These are phyloP conservation scores for Phytophthora multivora DNA, from an alignment of 352 stramenopile species.

Conservation along the genomic window DNA sequence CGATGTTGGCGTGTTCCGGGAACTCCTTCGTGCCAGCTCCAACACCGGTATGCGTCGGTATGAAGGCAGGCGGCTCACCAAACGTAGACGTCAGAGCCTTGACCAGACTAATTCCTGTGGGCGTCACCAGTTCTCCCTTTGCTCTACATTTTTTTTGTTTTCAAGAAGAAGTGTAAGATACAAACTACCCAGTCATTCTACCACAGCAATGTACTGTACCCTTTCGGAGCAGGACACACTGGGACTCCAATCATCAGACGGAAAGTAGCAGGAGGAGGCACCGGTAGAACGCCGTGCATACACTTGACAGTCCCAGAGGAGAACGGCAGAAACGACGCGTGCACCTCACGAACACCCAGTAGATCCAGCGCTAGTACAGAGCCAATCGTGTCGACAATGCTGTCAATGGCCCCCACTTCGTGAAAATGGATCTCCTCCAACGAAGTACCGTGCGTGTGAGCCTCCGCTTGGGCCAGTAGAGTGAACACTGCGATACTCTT, in stretches of 20 bases:
- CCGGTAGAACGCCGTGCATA: conserved; percentile 94
- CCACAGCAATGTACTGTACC: conserved; percentile 39
- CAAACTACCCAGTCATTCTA: too few species aligned
- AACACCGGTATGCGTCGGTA: conserved; percentile 74
- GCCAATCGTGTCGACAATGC: conserved; percentile 97
- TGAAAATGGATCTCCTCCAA: conserved; percentile 97
- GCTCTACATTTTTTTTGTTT: conserved; percentile 51
- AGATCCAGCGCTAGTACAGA: conserved; percentile 93
- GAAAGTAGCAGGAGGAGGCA: conserved; percentile 95
- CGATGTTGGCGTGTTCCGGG: conserved; percentile 87
- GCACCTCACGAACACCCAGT: conserved; percentile 90
- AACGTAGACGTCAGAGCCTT: conserved; percentile 84
- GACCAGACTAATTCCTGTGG: conserved; percentile 95
- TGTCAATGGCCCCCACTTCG: conserved; percentile 97
- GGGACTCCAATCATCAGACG: conserved; percentile 94
- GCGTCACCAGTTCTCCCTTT: conserved; percentile 95
- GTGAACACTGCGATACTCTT: conserved; percentile 93
- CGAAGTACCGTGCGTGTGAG: conserved; percentile 92
- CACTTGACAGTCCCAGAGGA: conserved; percentile 95
- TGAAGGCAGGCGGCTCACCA: conserved; percentile 76
- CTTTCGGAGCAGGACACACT: conserved; percentile 90
- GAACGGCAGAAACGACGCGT: conserved; percentile 83
- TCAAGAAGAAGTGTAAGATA: not conserved
- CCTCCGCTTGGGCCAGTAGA: conserved; percentile 92
- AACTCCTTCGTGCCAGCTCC: conserved; percentile 92